Evolutionary conservation across 495 filamentous ascomycete genomes (phyloP).

Genomic region (Neurospora sp.): DNA sequence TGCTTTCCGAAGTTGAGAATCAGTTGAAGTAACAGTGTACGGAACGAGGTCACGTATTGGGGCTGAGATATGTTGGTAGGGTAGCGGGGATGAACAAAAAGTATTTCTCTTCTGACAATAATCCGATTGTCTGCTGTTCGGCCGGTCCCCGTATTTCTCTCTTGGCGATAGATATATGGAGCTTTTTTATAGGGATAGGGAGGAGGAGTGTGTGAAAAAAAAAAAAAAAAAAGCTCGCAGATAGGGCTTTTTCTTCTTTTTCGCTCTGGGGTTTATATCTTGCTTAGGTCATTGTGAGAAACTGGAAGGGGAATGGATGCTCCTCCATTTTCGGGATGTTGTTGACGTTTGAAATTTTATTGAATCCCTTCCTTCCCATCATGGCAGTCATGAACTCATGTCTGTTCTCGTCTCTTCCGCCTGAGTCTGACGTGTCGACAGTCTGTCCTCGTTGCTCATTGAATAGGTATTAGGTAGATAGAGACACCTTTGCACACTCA

Average conservation of each 20-base stretch:
- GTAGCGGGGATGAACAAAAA: neutral
- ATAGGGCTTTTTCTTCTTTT: slow-evolving; percentile 7
- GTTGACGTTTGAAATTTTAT: neutral
- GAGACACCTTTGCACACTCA: neutral
- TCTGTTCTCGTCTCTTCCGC: neutral
- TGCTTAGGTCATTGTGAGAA: neutral
- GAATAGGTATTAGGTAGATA: neutral
- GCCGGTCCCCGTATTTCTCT: neutral
- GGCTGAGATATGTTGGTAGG: neutral
- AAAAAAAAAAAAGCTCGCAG: neutral
- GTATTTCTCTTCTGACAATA: neutral
- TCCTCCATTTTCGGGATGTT: neutral
- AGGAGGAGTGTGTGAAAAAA: neutral
- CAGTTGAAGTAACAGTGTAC: neutral
- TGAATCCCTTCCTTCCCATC: neutral
- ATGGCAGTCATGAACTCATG: neutral
- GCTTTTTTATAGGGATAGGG: neutral
- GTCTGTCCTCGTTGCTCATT: neutral
- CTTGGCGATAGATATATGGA: neutral
- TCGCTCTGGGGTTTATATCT: neutral
- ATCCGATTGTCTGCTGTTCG: neutral
- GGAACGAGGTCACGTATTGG: neutral
- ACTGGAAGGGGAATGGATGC: neutral
- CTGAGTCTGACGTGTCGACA: neutral
- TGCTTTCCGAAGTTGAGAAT: neutral